Evolutionary conservation across 768 basidiomycete genomes (phyloP), one percentile per base, ranked within the genome.

Genomic region (Boletus sp.): DNA sequence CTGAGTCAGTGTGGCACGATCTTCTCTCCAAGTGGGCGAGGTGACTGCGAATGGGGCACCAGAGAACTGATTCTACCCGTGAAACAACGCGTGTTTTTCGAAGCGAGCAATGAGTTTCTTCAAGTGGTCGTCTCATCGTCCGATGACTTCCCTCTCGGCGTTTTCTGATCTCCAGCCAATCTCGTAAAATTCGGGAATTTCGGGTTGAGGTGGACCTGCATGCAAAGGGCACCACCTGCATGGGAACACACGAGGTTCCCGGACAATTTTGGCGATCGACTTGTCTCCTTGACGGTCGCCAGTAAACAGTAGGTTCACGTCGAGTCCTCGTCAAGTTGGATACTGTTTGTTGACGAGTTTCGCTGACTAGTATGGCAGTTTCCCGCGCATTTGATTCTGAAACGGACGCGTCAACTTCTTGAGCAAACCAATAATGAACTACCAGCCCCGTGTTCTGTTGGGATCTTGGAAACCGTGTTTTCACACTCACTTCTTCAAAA

Each of bases 121-220:
- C 20, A 45, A 15, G 15, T 47, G 24, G 39, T 36, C 11, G 12
- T 36, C 10, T 45, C n/a, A 29, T 47, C 20, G 40, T 20, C n/a
- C 32, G 35, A 40, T 37, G 35, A 45, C 46, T 7, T 24, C 37
- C 37, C 9, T 18, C 48, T 52, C 35, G 50, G 24, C 7, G 50
- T 15, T 29, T 10, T 20, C 30, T 50, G 47, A 61, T 61, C 51
- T 58, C 61, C 61, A 55, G 47, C 28, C 37, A 55, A 63, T 63
- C 57, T 56, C 55, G 53, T 40, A 39, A 47, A 35, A 17, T 3
- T 47, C 57, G 32, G 47, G 40, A 29, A 33, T 8, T 47, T 60
- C 40, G 45, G 49, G 6, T 4, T 18, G n/a, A 10, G 30, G 14
- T 30, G 54, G 46, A 32, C 20, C 35, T 32, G 45, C 32, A 18